Evolutionary conservation across 768 basidiomycete species (phyloP).

Genomic region (Leccinum subtestaceum): DNA sequence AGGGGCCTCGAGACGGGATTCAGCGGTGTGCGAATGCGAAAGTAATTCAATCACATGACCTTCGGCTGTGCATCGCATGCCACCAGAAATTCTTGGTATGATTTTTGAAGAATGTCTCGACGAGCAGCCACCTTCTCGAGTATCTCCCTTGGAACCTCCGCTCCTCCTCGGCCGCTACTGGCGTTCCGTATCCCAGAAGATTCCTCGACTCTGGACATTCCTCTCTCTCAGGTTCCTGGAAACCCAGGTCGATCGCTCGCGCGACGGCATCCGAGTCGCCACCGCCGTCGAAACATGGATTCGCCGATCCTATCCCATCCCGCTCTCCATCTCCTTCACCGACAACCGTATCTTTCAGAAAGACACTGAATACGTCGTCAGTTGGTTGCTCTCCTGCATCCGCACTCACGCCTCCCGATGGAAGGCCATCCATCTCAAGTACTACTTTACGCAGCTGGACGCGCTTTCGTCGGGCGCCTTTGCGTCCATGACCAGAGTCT

Average conservation of each 20-base stretch:
- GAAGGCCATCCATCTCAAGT: slow-evolving; percentile 25
- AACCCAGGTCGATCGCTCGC: slow-evolving; percentile 18
- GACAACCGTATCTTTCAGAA: slow-evolving; percentile 27
- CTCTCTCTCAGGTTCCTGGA: slow-evolving; percentile 25
- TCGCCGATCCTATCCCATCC: slow-evolving; percentile 17
- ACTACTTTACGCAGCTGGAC: slow-evolving; percentile 21
- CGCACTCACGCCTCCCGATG: slow-evolving; percentile 19
- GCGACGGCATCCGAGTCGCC: slow-evolving; percentile 15
- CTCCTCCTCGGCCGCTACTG: slow-evolving; percentile 26
- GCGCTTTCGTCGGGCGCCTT: slow-evolving; percentile 20
- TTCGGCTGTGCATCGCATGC: slow-evolving; percentile 11
- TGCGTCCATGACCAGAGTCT: slow-evolving; percentile 16
- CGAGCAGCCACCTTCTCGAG: background rate
- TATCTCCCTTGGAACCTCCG: slow-evolving; percentile 13
- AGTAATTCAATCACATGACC: too few species aligned
- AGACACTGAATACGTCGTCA: slow-evolving; percentile 22
- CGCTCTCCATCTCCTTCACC: slow-evolving; percentile 25
- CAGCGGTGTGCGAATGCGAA: too few species aligned
- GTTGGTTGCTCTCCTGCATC: slow-evolving; percentile 20
- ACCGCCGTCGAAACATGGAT: slow-evolving; percentile 24
- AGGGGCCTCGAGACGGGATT: too few species aligned
- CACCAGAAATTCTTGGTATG: slow-evolving; percentile 39
- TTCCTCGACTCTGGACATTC: slow-evolving; percentile 26
- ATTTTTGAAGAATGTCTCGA: slow-evolving; percentile 25
- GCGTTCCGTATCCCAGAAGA: slow-evolving; percentile 18